These are phyloP conservation scores for Fulvia fulva DNA, from an alignment of 2,329 filamentous ascomycete species.

Conservation along the genomic window DNA sequence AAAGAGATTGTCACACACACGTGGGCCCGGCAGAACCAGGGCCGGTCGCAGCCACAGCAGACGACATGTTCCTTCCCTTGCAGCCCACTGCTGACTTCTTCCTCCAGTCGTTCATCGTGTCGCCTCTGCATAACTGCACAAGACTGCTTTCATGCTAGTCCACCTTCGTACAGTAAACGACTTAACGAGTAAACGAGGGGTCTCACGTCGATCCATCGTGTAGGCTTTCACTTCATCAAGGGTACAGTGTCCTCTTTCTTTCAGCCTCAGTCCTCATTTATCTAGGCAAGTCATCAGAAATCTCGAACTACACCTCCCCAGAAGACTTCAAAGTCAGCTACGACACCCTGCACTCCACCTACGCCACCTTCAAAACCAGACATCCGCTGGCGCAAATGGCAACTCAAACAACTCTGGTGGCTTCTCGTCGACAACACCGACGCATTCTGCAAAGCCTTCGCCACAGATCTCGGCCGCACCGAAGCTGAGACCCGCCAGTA, in stretches of 20 bases:
- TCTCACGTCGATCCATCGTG: not conserved
- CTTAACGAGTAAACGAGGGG: too few species aligned
- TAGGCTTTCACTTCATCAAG: not conserved
- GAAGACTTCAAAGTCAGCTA: constrained; percentile 8
- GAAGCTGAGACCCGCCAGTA: constrained; percentile 9
- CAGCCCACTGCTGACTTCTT: not conserved
- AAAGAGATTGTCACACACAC: not conserved
- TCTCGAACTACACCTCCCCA: constrained; percentile 5
- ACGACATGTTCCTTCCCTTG: not conserved
- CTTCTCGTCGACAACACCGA: constrained; percentile 9
- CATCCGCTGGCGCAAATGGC: constrained; percentile 14
- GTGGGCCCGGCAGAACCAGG: not conserved
- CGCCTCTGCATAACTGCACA: not conserved
- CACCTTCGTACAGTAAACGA: too few species aligned
- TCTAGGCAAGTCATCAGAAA: not conserved
- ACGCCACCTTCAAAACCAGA: constrained; percentile 13
- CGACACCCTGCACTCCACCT: constrained; percentile 7
- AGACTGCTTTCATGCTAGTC: too few species aligned
- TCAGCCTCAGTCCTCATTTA: not conserved
- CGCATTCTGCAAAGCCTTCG: constrained; percentile 6
- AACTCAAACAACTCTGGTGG: constrained; percentile 16
- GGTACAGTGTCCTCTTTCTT: not conserved
- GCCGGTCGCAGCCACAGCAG: not conserved
- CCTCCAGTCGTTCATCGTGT: not conserved
- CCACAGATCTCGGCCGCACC: constrained; percentile 6